phyloP scores from a whole-genome alignment of 2,329 filamentous ascomycete genomes.

The Cladosporium halotolerans region DNA sequence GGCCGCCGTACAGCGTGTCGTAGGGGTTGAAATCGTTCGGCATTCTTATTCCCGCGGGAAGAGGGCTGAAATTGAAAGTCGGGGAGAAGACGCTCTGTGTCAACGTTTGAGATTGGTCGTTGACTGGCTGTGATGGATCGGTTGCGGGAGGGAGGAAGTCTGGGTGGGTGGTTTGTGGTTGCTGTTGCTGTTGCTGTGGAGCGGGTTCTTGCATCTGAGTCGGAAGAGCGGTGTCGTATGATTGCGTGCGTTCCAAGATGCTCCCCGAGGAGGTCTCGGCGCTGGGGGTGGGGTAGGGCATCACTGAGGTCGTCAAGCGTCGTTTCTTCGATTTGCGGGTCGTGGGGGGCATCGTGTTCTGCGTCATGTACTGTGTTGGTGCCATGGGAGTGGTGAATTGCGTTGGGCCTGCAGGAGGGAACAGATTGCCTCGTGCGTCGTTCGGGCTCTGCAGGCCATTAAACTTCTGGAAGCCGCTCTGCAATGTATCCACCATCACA shows the following conservation, averaged over 20 bases:
- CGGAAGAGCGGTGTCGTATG: constrained; percentile 10
- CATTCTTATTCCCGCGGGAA: constrained; percentile 15
- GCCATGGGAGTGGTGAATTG: constrained; percentile 7
- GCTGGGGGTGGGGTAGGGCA: constrained; percentile 20
- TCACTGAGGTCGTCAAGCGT: constrained; percentile 18
- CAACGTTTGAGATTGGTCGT: constrained; percentile 18
- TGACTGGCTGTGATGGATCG: not conserved
- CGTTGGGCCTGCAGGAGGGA: not conserved
- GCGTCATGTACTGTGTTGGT: constrained; percentile 17
- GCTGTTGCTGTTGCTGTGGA: constrained; percentile 8
- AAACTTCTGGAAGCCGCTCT: constrained; percentile 28
- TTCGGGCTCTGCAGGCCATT: constrained; percentile 39
- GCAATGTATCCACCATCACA: constrained; percentile 54
- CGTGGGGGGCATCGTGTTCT: constrained; percentile 15
- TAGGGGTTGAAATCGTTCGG: constrained; percentile 13
- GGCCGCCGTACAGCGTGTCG: constrained; percentile 20
- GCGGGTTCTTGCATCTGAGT: constrained; percentile 9
- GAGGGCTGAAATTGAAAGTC: constrained; percentile 31
- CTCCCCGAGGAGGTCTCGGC: constrained; percentile 6
- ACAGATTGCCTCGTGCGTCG: constrained; percentile 2
- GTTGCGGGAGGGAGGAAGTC: constrained; percentile 5
- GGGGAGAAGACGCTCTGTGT: constrained; percentile 36
- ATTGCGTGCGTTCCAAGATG: constrained; percentile 11
- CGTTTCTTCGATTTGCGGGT: constrained; percentile 19
- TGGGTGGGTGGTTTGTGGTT: constrained; percentile 8